These are phyloP conservation scores for Xylaria palmicola DNA, from an alignment of 495 filamentous ascomycete genomes.

Conservation along the genomic window DNA sequence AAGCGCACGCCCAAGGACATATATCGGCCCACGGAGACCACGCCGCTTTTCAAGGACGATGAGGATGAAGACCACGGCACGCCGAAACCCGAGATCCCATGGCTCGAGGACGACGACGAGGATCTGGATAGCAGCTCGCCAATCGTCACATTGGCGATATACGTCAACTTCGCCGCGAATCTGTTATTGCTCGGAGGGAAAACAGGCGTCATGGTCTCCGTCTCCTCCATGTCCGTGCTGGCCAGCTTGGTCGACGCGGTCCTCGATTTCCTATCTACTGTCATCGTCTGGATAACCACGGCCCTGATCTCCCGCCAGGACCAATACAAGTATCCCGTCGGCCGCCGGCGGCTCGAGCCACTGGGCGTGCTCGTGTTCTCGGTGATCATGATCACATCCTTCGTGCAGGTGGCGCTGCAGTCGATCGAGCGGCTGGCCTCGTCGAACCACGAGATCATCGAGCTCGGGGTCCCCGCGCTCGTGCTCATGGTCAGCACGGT, in stretches of 20 bases:
- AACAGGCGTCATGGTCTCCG: constrained; percentile 72
- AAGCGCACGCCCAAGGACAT: constrained; percentile 80
- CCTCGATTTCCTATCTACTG: constrained; percentile 83
- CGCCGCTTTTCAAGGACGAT: constrained; percentile 57
- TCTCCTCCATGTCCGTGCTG: constrained; percentile 82
- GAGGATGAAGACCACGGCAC: constrained; percentile 32
- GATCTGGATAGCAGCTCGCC: constrained; percentile 60
- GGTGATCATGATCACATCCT: constrained; percentile 83
- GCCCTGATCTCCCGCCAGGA: constrained; percentile 70
- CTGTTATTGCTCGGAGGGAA: constrained; percentile 74
- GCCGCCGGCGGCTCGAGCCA: constrained; percentile 69
- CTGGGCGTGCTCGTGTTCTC: constrained; percentile 79
- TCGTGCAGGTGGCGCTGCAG: constrained; percentile 78
- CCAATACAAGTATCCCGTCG: constrained; percentile 80
- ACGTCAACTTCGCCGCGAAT: constrained; percentile 85
- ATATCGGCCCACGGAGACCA: constrained; percentile 71
- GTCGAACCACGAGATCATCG: constrained; percentile 64
- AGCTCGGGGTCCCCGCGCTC: constrained; percentile 71
- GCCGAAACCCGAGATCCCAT: constrained; percentile 49
- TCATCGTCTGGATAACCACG: constrained; percentile 85
- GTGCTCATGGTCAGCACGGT: constrained; percentile 81
- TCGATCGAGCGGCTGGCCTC: constrained; percentile 66
- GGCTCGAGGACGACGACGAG: constrained; percentile 51
- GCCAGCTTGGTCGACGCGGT: constrained; percentile 86
- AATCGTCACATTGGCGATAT: constrained; percentile 77